These are phyloP conservation scores for Xylariaceae sp. DNA, from an alignment of 2,329 filamentous ascomycete genomes.

Conservation along the genomic window DNA sequence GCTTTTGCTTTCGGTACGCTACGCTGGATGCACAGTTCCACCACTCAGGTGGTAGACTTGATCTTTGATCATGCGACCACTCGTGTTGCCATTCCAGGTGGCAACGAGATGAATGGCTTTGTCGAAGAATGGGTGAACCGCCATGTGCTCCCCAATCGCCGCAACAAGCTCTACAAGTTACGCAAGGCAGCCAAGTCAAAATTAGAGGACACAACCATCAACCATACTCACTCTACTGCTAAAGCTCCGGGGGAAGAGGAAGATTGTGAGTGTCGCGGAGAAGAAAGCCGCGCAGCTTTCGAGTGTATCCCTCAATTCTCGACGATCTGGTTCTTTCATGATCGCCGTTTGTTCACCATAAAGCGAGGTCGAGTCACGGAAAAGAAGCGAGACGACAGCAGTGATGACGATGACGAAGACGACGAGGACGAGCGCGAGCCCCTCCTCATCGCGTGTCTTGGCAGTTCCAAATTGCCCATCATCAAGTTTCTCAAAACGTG, in stretches of 20 bases:
- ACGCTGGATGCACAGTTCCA: not conserved
- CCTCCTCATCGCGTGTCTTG: conserved; percentile 34
- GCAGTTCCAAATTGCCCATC: conserved; percentile 33
- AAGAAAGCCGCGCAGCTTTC: conserved; percentile 11
- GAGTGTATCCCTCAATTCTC: conserved; percentile 38
- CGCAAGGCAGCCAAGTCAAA: not conserved
- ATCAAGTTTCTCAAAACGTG: conserved; percentile 32
- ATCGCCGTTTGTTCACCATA: conserved; percentile 35
- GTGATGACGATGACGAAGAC: not conserved
- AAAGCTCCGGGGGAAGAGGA: not conserved
- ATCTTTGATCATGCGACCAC: not conserved
- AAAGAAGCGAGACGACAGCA: not conserved
- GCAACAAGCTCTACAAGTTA: not conserved
- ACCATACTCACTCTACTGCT: not conserved
- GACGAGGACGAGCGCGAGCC: conserved; percentile 4
- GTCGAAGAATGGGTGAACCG: not conserved
- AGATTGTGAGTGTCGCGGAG: not conserved
- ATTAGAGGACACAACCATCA: not conserved
- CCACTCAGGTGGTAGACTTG: not conserved
- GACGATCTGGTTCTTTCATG: conserved; percentile 36
- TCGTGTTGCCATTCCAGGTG: not conserved
- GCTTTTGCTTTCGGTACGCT: not conserved
- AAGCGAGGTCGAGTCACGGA: conserved; percentile 24
- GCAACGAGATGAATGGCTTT: not conserved
- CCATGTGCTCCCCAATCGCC: not conserved